Conservation (phyloP, 2,329 filamentous ascomycete species). For the Aspergillus sp. region DNA sequence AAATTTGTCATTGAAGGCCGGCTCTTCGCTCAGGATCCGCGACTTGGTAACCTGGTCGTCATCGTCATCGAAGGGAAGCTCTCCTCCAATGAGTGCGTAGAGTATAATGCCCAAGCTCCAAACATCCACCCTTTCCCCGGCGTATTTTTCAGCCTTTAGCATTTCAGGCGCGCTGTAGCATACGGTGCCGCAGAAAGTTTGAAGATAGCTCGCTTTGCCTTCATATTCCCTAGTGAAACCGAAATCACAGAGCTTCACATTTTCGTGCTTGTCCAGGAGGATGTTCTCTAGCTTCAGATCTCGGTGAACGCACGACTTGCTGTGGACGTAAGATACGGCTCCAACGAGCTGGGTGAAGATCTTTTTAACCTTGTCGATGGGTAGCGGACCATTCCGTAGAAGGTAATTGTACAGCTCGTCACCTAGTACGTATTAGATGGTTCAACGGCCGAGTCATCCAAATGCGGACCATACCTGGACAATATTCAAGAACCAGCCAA, state of each 20-base stretch:
- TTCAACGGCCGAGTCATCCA: slow-evolving; percentile 11
- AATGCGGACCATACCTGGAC: slow-evolving; percentile 64
- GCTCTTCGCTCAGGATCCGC: slow-evolving; percentile 82
- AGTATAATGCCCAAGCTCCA: slow-evolving; percentile 96
- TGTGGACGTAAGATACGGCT: slow-evolving; percentile 92
- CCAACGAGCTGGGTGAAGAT: slow-evolving; percentile 96
- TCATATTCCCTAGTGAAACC: slow-evolving; percentile 98
- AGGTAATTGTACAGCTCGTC: slow-evolving; percentile 98
- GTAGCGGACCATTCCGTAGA: slow-evolving; percentile 78
- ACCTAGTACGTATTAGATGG: slow-evolving; percentile 51
- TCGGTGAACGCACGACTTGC: slow-evolving; percentile 91
- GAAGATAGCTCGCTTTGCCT: slow-evolving; percentile 87
- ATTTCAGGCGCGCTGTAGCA: slow-evolving; percentile 98
- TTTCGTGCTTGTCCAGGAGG: slow-evolving; percentile 90
- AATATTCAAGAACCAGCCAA: slow-evolving; percentile 97
- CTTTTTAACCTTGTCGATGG: slow-evolving; percentile 84
- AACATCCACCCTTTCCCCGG: slow-evolving; percentile 95
- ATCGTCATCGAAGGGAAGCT: slow-evolving; percentile 93
- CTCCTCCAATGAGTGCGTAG: slow-evolving; percentile 76
- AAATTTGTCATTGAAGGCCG: slow-evolving; percentile 78
- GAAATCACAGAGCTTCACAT: slow-evolving; percentile 97
- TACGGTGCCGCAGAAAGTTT: slow-evolving; percentile 96
- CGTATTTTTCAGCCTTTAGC: slow-evolving; percentile 97
- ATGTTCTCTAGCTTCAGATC: slow-evolving; percentile 98
- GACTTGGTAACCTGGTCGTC: slow-evolving; percentile 83